phyloP scores from a whole-genome alignment of 192 early-diverging fungal species.

The Chytriomyces sp. region DNA sequence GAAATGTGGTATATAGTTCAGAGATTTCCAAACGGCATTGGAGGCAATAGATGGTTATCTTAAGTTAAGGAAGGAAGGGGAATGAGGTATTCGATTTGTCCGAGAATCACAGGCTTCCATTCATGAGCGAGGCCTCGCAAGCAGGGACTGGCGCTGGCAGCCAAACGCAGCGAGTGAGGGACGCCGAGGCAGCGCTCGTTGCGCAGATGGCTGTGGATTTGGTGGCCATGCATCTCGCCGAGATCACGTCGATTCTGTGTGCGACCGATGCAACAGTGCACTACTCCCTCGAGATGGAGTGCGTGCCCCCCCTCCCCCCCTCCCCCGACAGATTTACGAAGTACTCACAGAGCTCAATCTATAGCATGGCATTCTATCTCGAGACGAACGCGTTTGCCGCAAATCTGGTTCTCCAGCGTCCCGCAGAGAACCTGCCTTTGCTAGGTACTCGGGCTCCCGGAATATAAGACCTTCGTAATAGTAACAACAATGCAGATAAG shows the following conservation, averaged over 20 bases:
- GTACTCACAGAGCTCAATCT: background rate
- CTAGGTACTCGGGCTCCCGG: background rate
- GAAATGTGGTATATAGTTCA: no score
- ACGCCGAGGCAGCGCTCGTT: background rate
- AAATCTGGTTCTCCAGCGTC: constrained; percentile 12
- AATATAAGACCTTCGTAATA: background rate
- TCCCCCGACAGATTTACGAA: background rate
- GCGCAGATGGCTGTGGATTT: constrained; percentile 24
- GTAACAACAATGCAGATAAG: background rate
- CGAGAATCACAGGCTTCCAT: no score
- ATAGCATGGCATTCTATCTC: constrained; percentile 32
- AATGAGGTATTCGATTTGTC: no score
- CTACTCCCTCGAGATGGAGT: constrained; percentile 39
- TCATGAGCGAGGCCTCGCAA: no score
- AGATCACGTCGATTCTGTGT: constrained; percentile 22
- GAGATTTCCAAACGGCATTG: no score
- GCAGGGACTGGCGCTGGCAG: no score
- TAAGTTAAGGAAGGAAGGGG: no score
- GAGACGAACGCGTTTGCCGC: constrained; percentile 22
- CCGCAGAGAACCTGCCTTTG: background rate
- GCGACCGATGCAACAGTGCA: constrained; percentile 30
- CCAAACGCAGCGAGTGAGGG: no score
- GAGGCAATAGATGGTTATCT: no score
- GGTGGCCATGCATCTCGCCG: constrained; percentile 3
- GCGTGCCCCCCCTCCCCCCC: background rate